Conservation (phyloP, 345 rosid species). For the Bruguiera sexangula region DNA sequence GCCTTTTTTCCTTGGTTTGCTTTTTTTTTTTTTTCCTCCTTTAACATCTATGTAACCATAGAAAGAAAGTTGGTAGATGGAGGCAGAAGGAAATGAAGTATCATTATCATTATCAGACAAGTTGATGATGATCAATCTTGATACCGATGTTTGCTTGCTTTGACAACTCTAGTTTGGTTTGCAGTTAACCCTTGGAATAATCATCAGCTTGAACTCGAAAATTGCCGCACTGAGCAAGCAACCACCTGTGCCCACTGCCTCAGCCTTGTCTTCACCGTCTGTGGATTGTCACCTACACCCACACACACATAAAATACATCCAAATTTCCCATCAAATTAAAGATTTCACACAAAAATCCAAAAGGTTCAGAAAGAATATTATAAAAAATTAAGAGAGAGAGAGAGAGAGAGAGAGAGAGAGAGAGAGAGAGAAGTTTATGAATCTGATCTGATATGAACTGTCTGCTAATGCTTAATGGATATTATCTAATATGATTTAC, state of each 20-base stretch:
- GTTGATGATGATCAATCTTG: slow-evolving; percentile 4
- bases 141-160: slow-evolving; percentile 21
- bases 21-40: not conserved
- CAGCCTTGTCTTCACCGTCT: slow-evolving; percentile 78
- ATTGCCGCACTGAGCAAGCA: slow-evolving; percentile 87
- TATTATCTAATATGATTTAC: too few species aligned
- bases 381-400: not conserved
- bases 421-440: not conserved
- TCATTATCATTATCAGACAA: slow-evolving; percentile 13
- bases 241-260: slow-evolving; percentile 96
- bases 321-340: slow-evolving; percentile 1
- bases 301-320: not conserved
- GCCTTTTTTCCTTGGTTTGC: not conserved
- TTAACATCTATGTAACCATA: not conserved
- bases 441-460: not conserved
- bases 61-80: slow-evolving; percentile 1
- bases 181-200: not conserved
- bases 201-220: slow-evolving; percentile 28
- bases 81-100: not conserved
- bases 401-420: too few species aligned
- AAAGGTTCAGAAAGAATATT: not conserved
- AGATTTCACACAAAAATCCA: not conserved
- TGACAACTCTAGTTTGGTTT: slow-evolving; percentile 6
- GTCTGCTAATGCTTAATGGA: too few species aligned
- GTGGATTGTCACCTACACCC: slow-evolving; percentile 63